Evolutionary conservation across 148 eudicot species (phyloP).

Genomic region (Spergularia marina): DNA sequence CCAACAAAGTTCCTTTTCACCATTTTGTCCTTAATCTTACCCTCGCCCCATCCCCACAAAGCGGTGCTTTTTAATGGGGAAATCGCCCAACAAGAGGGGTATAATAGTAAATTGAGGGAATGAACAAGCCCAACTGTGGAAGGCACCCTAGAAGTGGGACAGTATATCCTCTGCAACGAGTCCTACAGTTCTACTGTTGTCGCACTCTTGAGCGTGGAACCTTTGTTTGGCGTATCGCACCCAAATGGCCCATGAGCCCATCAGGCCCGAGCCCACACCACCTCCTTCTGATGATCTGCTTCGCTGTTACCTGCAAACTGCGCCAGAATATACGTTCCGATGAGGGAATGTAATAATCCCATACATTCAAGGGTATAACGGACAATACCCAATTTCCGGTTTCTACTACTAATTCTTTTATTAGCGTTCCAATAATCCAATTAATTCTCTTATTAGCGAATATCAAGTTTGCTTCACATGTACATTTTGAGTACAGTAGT

Average conservation of each 20-base stretch:
- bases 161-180: background rate
- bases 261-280: too few relatives aligned
- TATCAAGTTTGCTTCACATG: too few relatives aligned
- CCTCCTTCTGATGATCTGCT: background rate
- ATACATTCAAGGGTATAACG: background rate
- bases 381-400: background rate
- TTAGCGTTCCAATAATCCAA: too few relatives aligned
- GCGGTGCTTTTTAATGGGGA: background rate
- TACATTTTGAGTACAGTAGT: too few relatives aligned
- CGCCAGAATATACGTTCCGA: background rate
- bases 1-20: background rate
- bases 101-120: background rate
- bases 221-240: too few relatives aligned
- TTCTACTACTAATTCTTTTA: too few relatives aligned
- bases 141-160: slow-evolving; percentile 1
- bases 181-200: too few relatives aligned
- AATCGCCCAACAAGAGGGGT: background rate
- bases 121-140: too few relatives aligned
- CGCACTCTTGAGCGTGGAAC: background rate
- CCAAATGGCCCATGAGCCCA: too few relatives aligned
- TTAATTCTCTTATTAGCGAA: too few relatives aligned
- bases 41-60: too few relatives aligned
- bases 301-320: background rate
- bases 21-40: background rate
- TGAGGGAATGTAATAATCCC: background rate